Evolutionary conservation across 805 yeast genomes (phyloP), one percentile per base, ranked within the genome.

Genomic region (Pichia gijzeniarum): DNA sequence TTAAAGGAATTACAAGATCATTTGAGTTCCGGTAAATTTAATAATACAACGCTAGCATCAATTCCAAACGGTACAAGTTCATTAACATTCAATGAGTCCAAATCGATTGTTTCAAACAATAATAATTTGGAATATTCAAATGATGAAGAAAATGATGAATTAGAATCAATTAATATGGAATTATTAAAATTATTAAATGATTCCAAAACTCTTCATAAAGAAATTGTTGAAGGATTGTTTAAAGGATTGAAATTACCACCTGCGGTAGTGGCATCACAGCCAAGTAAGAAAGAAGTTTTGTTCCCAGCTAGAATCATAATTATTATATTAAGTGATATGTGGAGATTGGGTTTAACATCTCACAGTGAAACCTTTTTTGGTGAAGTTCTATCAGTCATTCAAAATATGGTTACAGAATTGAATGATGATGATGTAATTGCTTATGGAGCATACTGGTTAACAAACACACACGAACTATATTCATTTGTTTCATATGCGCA

Each of bases 231-330:
- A 55, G 95, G 95, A 5, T 71, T 93, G 50, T 72, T 93, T 59
- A 84, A 80, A 69, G 90, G 88, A 10, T 73, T 91, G 64, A 85
- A 80, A 65, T 79, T 90, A 44, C 97, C 98, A 38, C 79, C 82
- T 33, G 83, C 95, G 19, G 85, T 88, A 49, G 87, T 85, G 40
- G 89, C 93, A 37, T 82, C 87, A 39, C 87, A 82, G 57, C 71
- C 88, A 52, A 80, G 90, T 14, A 77, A 87, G 60, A 88, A 89
- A 60, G 98, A 93, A 62, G 95, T 91, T 10, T 72, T 93, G 44
- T 93, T 89, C 80, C 99, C 99, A 22, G 93, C 97, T 1, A 80
- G 96, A 71, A 87, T 93, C 53, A 80, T 93, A 58, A 91, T 93
- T 58, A 84, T 93, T 53, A 83, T 91, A 30, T 72, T 91, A 52